A percentile compares a stretch with the other conserved stretches of the same genome.
Evolutionary conservation across 2,329 filamentous ascomycete species (phyloP).

Genomic region (Tolypocladium endophyticum): DNA sequence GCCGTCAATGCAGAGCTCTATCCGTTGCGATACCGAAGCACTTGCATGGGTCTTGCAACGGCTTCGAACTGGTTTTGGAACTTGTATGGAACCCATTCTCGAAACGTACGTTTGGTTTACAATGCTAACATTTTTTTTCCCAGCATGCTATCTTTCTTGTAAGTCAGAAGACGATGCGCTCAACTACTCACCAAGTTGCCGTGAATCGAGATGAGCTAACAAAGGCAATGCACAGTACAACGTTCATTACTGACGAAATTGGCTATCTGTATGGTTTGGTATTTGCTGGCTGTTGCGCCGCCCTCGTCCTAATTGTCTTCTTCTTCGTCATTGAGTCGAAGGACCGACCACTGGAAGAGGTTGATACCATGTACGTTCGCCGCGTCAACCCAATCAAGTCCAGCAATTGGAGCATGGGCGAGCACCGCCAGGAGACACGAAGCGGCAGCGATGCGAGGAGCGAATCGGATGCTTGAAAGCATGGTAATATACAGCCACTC

Average conservation of each 20-base stretch:
- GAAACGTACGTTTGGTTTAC: slow-evolving; percentile 4
- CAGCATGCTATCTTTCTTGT: slow-evolving; percentile 35
- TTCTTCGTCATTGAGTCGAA: slow-evolving; percentile 68
- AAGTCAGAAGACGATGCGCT: slow-evolving; percentile 8
- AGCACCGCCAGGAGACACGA: slow-evolving; percentile 1
- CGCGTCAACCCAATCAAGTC: slow-evolving; percentile 39
- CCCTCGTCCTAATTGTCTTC: slow-evolving; percentile 55
- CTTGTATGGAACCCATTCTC: slow-evolving; percentile 31
- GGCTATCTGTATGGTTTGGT: slow-evolving; percentile 62
- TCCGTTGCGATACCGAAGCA: slow-evolving; percentile 43
- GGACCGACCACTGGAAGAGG: slow-evolving; percentile 62
- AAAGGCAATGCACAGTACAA: slow-evolving; percentile 35
- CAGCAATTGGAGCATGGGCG: slow-evolving; percentile 12
- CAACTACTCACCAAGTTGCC: not conserved
- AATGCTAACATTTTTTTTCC: slow-evolving; percentile 2
- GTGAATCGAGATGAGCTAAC: not conserved
- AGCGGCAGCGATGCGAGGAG: not conserved
- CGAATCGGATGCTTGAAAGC: not conserved
- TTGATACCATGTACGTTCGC: slow-evolving; percentile 63
- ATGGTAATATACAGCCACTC: not conserved
- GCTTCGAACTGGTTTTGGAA: slow-evolving; percentile 56
- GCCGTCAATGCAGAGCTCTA: slow-evolving; percentile 55
- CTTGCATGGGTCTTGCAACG: slow-evolving; percentile 45
- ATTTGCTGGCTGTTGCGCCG: slow-evolving; percentile 57
- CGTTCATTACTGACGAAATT: slow-evolving; percentile 62